Evolutionary conservation across 2,329 filamentous ascomycete genomes (phyloP).

Genomic region (Neonectria hederae): DNA sequence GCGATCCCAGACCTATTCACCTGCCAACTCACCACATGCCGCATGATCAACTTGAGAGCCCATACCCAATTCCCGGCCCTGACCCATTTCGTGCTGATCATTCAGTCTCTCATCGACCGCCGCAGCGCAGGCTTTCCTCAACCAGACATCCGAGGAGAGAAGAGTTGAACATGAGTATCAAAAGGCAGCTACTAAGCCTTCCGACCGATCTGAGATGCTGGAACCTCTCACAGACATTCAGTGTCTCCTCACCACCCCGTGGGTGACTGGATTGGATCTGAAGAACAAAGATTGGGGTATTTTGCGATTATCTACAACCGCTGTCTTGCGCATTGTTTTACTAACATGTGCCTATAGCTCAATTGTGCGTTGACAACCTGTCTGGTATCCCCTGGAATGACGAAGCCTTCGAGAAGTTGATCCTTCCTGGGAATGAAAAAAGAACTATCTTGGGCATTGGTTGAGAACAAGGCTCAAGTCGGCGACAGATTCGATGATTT

Average conservation of each 20-base stretch:
- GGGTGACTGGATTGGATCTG: conserved; percentile 10
- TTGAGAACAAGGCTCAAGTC: conserved; percentile 1
- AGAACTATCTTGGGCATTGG: conserved; percentile 9
- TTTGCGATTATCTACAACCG: not conserved
- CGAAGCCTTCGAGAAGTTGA: conserved; percentile 3
- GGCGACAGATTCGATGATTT: conserved; percentile 16
- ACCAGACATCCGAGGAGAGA: not conserved
- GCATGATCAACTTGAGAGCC: too few species aligned
- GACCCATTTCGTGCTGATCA: too few species aligned
- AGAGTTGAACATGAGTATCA: not conserved
- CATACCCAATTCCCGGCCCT: too few species aligned
- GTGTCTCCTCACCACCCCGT: conserved; percentile 9
- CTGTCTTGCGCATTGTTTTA: not conserved
- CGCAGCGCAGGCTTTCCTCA: not conserved
- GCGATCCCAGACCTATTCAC: too few species aligned
- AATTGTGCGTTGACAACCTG: conserved; percentile 1
- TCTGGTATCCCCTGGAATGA: conserved; percentile 4
- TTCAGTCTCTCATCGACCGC: too few species aligned
- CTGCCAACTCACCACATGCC: too few species aligned
- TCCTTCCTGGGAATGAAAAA: conserved; percentile 12
- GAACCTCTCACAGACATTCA: conserved; percentile 3
- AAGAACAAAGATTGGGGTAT: conserved; percentile 17
- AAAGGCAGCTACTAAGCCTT: not conserved
- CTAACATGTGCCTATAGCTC: not conserved
- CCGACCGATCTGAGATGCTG: not conserved